These are phyloP conservation scores for Blastobotrys muscicola DNA, from an alignment of 805 yeast genomes.

Conservation along the genomic window DNA sequence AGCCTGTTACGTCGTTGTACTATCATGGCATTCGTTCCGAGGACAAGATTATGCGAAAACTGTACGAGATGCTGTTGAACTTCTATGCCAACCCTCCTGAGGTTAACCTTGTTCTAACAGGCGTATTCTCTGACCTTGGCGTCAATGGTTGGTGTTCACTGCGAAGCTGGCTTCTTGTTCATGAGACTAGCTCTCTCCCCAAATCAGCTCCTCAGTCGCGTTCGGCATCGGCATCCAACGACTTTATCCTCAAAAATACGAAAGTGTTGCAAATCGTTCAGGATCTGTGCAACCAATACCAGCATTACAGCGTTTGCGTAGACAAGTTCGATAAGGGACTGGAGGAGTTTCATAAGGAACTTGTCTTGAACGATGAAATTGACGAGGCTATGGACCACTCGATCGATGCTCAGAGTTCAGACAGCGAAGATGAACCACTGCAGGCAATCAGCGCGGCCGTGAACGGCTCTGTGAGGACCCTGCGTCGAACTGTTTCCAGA, in stretches of 20 bases:
- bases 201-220: too few relatives aligned
- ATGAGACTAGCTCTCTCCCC: not conserved
- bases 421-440: not conserved
- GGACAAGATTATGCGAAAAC: slow-evolving; percentile 6
- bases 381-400: slow-evolving; percentile 12
- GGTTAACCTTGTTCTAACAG: slow-evolving; percentile 21
- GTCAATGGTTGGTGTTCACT: slow-evolving; percentile 19
- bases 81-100: slow-evolving; percentile 22
- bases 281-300: slow-evolving; percentile 9
- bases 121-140: slow-evolving; percentile 18
- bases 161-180: slow-evolving; percentile 17
- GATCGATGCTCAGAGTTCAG: not conserved
- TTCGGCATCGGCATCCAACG: not conserved
- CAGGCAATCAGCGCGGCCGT: too few relatives aligned
- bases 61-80: slow-evolving; percentile 1
- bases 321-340: slow-evolving; percentile 8
- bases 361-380: slow-evolving; percentile 9
- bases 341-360: slow-evolving; percentile 4
- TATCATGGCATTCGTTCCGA: slow-evolving; percentile 2
- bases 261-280: slow-evolving; percentile 4
- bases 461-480: too few relatives aligned
- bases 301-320: slow-evolving; percentile 6
- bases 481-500: too few relatives aligned
- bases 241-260: not conserved
- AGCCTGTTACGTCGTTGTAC: not conserved